A percentile compares a stretch with the other conserved stretches of the same genome.
These are phyloP conservation scores for Komagataea norvegica DNA, from an alignment of 1,139 yeast species.

Conservation along the genomic window DNA sequence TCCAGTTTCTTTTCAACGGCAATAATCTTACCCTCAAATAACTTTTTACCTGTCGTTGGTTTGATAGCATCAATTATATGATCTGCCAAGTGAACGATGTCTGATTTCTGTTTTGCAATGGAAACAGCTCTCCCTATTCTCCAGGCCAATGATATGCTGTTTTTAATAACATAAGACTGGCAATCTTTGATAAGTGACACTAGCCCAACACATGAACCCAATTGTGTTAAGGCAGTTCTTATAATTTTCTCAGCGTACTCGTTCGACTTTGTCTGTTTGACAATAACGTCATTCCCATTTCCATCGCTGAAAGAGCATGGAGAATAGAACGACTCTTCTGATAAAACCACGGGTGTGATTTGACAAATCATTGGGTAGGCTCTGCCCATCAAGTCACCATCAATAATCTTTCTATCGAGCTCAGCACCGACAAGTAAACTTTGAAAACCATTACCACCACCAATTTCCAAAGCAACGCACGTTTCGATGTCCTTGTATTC, in stretches of 20 bases:
- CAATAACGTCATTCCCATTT: constrained; percentile 38
- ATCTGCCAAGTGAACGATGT: constrained; percentile 34
- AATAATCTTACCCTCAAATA: constrained; percentile 43
- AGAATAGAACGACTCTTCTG: constrained; percentile 27
- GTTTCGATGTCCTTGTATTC: constrained; percentile 33
- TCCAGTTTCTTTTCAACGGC: constrained; percentile 37
- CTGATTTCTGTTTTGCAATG: constrained; percentile 34
- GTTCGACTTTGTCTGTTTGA: constrained; percentile 34
- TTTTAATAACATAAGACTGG: constrained; percentile 16
- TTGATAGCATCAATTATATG: constrained; percentile 34
- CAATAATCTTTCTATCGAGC: constrained; percentile 30
- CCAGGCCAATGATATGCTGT: constrained; percentile 39
- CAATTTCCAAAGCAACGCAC: constrained; percentile 36
- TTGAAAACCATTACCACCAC: constrained; percentile 43
- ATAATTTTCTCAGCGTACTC: constrained; percentile 35
- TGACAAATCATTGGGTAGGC: constrained; percentile 43
- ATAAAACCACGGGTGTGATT: constrained; percentile 32
- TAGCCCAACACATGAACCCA: constrained; percentile 39
- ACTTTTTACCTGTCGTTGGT: constrained; percentile 29
- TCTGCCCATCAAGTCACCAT: constrained; percentile 44
- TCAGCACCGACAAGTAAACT: constrained; percentile 31
- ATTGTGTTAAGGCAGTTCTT: constrained; percentile 38
- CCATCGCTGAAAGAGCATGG: constrained; percentile 42
- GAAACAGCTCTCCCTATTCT: constrained; percentile 43
- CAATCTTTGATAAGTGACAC: constrained; percentile 24